A percentile compares a stretch with the other conserved stretches of the same genome.
Evolutionary conservation across 2,329 filamentous ascomycete genomes (phyloP).

Genomic region (Aspergillus viridinutans): DNA sequence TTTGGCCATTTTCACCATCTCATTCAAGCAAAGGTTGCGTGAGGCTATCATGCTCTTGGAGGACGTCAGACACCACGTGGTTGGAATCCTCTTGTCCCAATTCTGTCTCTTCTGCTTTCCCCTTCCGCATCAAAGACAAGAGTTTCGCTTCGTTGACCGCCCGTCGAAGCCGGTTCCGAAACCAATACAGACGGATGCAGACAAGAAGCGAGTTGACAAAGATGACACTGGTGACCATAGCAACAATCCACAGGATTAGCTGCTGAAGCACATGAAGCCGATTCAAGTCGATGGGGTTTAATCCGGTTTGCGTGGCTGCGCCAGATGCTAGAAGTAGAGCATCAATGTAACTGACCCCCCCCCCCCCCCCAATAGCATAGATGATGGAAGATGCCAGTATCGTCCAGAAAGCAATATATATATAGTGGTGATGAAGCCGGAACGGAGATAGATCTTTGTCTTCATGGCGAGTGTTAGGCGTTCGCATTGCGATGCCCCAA

Average conservation of each 20-base stretch:
- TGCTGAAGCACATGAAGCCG: constrained; percentile 65
- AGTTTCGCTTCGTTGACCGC: constrained; percentile 67
- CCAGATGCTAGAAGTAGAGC: constrained; percentile 79
- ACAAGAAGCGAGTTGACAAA: constrained; percentile 79
- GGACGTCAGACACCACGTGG: not conserved
- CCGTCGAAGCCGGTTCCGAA: constrained; percentile 85
- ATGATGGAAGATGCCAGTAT: constrained; percentile 72
- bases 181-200: constrained; percentile 89
- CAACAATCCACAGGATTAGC: constrained; percentile 63
- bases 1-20: not conserved
- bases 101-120: constrained; percentile 20
- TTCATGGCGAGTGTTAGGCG: not conserved
- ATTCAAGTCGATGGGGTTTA: constrained; percentile 71
- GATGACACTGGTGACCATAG: constrained; percentile 75
- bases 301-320: constrained; percentile 79
- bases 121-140: constrained; percentile 53
- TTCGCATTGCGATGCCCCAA: not conserved
- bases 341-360: constrained; percentile 70
- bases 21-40: constrained; percentile 3
- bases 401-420: constrained; percentile 70
- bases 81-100: not conserved
- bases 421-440: constrained; percentile 44
- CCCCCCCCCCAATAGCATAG: constrained; percentile 57
- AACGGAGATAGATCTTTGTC: constrained; percentile 9
- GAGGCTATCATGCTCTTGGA: constrained; percentile 1